A percentile compares a stretch with the other conserved stretches of the same genome.
Evolutionary conservation across 352 stramenopile species (phyloP).

Genomic region (Nothophytophthora sp.): DNA sequence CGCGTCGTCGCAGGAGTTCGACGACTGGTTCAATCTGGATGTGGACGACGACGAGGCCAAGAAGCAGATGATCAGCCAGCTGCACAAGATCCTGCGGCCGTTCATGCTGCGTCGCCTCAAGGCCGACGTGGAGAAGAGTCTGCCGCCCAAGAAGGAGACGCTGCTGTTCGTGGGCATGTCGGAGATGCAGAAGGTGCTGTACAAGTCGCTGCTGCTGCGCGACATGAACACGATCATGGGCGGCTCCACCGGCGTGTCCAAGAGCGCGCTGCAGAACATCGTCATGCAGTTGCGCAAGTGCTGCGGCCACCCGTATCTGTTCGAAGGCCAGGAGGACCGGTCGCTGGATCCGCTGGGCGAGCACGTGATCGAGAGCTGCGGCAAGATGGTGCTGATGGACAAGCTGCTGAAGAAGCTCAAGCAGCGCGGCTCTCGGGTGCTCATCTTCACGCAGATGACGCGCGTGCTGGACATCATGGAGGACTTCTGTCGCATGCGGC

Average conservation of each 20-base stretch:
- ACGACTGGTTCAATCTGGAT: slow-evolving; percentile 90
- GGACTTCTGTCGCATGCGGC: slow-evolving; percentile 95
- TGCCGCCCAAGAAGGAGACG: slow-evolving; percentile 98
- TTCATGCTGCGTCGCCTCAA: slow-evolving; percentile 99
- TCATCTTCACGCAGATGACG: slow-evolving; percentile 96
- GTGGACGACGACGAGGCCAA: slow-evolving; percentile 89
- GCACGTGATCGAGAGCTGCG: slow-evolving; percentile 97
- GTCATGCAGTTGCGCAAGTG: slow-evolving; percentile 90
- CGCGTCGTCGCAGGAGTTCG: slow-evolving; percentile 82
- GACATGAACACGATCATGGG: slow-evolving; percentile 94
- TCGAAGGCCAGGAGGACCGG: slow-evolving; percentile 95
- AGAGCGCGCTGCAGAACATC: slow-evolving; percentile 85
- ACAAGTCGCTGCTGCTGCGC: slow-evolving; percentile 95
- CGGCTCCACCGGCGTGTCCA: slow-evolving; percentile 62
- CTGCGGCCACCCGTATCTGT: slow-evolving; percentile 93
- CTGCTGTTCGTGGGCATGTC: slow-evolving; percentile 92
- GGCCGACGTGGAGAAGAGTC: slow-evolving; percentile 98
- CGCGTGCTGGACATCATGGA: slow-evolving; percentile 94
- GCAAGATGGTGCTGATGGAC: slow-evolving; percentile 97
- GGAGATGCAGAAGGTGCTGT: slow-evolving; percentile 95
- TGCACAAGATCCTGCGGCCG: slow-evolving; percentile 90
- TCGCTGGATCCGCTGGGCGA: slow-evolving; percentile 94
- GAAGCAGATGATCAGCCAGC: slow-evolving; percentile 89
- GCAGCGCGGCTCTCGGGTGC: slow-evolving; percentile 84
- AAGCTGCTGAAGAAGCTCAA: slow-evolving; percentile 91